Percentiles rank a stretch among this genome's conserved stretches.
Conservation (phyloP, 2,329 filamentous ascomycete genomes). For the Cercospora sojina region DNA sequence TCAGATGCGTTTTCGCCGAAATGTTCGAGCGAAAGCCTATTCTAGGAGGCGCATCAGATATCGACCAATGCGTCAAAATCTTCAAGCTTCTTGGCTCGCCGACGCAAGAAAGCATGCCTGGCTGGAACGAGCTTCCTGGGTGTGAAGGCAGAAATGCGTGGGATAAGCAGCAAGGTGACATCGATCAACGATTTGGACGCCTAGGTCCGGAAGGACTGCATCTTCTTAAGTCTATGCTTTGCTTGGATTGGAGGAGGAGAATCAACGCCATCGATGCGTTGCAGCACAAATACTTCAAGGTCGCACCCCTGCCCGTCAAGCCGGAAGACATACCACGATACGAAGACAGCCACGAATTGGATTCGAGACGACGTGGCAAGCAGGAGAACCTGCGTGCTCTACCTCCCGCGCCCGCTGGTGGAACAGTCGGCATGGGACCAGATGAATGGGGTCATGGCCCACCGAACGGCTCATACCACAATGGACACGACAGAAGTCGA, state of each 20-base stretch:
- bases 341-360: constrained; percentile 95
- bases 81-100: constrained; percentile 90
- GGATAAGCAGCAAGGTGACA: constrained; percentile 61
- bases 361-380: constrained; percentile 72
- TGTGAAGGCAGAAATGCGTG: constrained; percentile 70
- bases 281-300: constrained; percentile 87
- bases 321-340: constrained; percentile 88
- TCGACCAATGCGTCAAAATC: constrained; percentile 87
- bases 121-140: constrained; percentile 79
- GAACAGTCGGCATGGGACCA: constrained; percentile 74
- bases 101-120: constrained; percentile 87
- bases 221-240: constrained; percentile 77
- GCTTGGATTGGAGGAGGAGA: constrained; percentile 81
- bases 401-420: constrained; percentile 87
- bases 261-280: constrained; percentile 94
- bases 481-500: constrained; percentile 32
- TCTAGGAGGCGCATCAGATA: constrained; percentile 81
- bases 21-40: constrained; percentile 96
- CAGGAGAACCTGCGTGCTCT: constrained; percentile 80
- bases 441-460: constrained; percentile 59
- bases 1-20: constrained; percentile 92
- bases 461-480: constrained; percentile 31
- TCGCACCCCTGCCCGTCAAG: constrained; percentile 71
- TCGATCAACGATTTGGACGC: constrained; percentile 67
- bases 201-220: constrained; percentile 67